A percentile compares a stretch with the other conserved stretches of the same genome.
Conservation (phyloP, 192 early-diverging fungal species). For the Chytriomyces sp. region DNA sequence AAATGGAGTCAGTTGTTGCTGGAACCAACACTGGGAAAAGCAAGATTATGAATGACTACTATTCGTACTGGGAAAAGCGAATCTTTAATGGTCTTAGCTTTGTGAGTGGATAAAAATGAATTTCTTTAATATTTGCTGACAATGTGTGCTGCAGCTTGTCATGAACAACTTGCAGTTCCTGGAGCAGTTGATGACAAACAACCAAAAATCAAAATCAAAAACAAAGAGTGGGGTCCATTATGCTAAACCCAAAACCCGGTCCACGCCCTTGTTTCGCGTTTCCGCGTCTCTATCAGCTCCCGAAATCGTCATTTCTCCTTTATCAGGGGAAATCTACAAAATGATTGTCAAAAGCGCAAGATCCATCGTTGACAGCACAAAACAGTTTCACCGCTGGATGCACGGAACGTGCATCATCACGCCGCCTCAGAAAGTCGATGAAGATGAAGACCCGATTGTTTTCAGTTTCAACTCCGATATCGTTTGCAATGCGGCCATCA, state of each 20-base stretch:
- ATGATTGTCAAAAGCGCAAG: constrained; percentile 66
- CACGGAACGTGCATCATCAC: constrained; percentile 67
- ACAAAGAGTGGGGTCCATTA: constrained; percentile 1
- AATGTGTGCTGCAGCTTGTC: constrained; percentile 53
- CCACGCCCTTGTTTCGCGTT: constrained; percentile 59
- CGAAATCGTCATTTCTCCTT: constrained; percentile 64
- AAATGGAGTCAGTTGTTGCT: constrained; percentile 68
- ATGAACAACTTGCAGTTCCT: constrained; percentile 59
- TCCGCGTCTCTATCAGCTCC: constrained; percentile 63
- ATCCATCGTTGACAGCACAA: constrained; percentile 65
- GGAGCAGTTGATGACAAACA: constrained; percentile 46
- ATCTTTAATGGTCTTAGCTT: constrained; percentile 58
- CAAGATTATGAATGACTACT: constrained; percentile 65
- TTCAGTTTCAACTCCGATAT: constrained; percentile 66
- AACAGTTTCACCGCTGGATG: constrained; percentile 68
- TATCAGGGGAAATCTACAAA: constrained; percentile 63
- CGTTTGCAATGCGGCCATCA: constrained; percentile 52
- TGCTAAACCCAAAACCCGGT: constrained; percentile 36
- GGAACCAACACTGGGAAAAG: constrained; percentile 68
- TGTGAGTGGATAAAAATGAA: constrained; percentile 41
- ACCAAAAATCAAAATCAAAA: constrained; percentile 39
- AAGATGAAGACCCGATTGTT: constrained; percentile 62
- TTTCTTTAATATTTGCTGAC: background rate
- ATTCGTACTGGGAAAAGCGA: constrained; percentile 60
- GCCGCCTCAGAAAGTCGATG: constrained; percentile 59